These are phyloP conservation scores for Penicillium manginii DNA, from an alignment of 495 filamentous ascomycete species.

Conservation along the genomic window DNA sequence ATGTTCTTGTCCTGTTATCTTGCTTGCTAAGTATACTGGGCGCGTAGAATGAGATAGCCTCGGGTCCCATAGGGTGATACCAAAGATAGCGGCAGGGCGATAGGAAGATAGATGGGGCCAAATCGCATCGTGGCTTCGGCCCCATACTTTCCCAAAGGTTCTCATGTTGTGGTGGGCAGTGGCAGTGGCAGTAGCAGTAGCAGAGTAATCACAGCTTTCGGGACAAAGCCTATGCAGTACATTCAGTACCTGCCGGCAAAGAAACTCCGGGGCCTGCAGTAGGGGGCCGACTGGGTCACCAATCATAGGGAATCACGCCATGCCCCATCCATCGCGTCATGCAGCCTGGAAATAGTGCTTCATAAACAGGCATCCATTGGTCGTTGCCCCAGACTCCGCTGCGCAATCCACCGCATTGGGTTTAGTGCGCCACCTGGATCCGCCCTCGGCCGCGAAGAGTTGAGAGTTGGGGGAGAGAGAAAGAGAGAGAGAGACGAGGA, in stretches of 20 bases:
- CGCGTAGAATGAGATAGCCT: background rate
- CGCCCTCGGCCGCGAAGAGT: slow-evolving; percentile 34
- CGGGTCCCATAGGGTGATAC: no score
- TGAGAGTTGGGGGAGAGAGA: background rate
- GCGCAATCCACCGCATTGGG: slow-evolving; percentile 32
- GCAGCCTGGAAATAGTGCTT: slow-evolving; percentile 42
- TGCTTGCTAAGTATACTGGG: background rate
- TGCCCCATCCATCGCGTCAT: slow-evolving; percentile 42
- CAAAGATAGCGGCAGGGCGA: no score
- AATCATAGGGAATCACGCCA: slow-evolving; percentile 40
- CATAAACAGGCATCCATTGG: slow-evolving; percentile 29
- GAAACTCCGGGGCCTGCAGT: slow-evolving; percentile 30
- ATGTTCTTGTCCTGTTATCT: background rate
- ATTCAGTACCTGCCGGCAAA: slow-evolving; percentile 21
- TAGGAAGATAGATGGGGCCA: background rate
- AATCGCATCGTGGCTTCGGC: slow-evolving; percentile 3
- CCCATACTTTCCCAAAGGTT: background rate
- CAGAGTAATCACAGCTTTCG: background rate
- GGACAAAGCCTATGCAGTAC: slow-evolving; percentile 14
- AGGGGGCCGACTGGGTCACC: slow-evolving; percentile 16
- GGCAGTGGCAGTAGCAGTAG: background rate
- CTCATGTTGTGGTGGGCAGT: no score
- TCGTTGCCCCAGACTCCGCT: slow-evolving; percentile 28
- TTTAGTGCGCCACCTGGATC: slow-evolving; percentile 40
- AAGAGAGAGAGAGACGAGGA: slow-evolving; percentile 13